Base-by-base conservation (phyloP, 2,329 filamentous ascomycete genomes). In the Ophiostoma ulmi region DNA sequence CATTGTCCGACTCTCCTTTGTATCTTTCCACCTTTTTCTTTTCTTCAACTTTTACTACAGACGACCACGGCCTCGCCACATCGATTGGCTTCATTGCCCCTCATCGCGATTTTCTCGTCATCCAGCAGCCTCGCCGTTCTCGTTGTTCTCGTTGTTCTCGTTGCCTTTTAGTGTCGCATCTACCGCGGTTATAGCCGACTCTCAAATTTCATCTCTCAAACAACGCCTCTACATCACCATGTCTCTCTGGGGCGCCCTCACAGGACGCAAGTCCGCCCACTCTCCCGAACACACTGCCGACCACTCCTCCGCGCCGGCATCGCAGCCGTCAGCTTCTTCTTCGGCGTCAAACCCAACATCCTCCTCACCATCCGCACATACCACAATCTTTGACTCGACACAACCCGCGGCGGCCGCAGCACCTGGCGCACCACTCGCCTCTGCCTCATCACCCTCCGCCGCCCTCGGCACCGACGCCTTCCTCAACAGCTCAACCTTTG, bases 391-490 rank as follows among this genome's bases (percentile, higher is more conserved):
- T 81, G 89, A 94, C 80, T 88, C 92, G 61, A 85, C 87, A 69
- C 66, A 70, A 72, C 58, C 64, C 38, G 22, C 41, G 4, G 52
- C 69, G 22, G 35, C 13, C 13, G n/a, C 26, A 36, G 44, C 26
- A 6, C 10, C 22, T 36, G 38, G 20, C 36, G 26, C 63, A 69
- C 39, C 69, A 70, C 41, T 44, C 22, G 38, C 67, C 38, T 22
- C 36, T 13, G 10, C 66, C 4, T 38, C 44, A 10, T 1, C 41
- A 20, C 31, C 39, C 31, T 31, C 31, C 31, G 31, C 31, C 22
- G 8, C 65, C n/a, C 63, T 67, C 65, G 93, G 94, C 81, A 91
- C 95, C 76, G 90, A 92, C 77, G 90, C 92, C 71, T 97, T 99
- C 81, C 88, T 98, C 72, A 89, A 88, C 77, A 87, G 84, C 76